phyloP scores from a whole-genome alignment of 768 basidiomycete genomes.

The Tylopilus subfusipes region DNA sequence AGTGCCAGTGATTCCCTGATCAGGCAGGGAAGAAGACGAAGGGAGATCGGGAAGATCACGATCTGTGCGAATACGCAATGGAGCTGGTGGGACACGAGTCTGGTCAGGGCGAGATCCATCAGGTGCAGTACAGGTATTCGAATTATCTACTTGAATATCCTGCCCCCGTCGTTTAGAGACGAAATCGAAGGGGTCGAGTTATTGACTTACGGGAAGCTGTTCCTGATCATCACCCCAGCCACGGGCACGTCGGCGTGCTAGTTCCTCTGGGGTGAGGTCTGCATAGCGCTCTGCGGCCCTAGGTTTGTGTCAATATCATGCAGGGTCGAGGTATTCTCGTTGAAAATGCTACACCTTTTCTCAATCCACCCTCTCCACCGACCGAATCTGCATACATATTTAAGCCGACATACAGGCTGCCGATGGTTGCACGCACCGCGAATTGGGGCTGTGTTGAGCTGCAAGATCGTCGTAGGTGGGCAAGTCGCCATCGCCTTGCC shows the following conservation, averaged over 20 bases:
- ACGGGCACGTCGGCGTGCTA: conserved; percentile 51
- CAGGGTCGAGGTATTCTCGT: not conserved
- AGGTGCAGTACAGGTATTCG: not conserved
- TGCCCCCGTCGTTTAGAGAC: conserved; percentile 9
- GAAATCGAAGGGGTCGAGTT: not conserved
- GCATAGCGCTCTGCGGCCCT: conserved; percentile 84
- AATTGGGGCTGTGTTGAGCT: conserved; percentile 74
- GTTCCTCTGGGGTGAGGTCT: conserved; percentile 59
- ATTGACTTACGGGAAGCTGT: conserved; percentile 14
- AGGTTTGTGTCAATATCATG: conserved; percentile 1
- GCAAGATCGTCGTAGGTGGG: conserved; percentile 83
- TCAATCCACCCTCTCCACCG: conserved; percentile 88
- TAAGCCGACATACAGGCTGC: not conserved
- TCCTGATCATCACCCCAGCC: conserved; percentile 63
- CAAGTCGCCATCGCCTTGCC: conserved; percentile 49
- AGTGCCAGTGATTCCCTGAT: not conserved
- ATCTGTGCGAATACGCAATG: conserved; percentile 46
- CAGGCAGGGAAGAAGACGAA: conserved; percentile 6
- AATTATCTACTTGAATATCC: conserved; percentile 14
- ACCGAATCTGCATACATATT: conserved; percentile 58
- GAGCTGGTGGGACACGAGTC: conserved; percentile 8
- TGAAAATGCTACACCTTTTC: conserved; percentile 54
- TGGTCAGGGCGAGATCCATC: conserved; percentile 8
- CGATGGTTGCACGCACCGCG: conserved; percentile 49
- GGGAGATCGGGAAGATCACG: conserved; percentile 31